Base-by-base conservation (phyloP, 345 rosid genomes). In the Isatis tinctoria region DNA sequence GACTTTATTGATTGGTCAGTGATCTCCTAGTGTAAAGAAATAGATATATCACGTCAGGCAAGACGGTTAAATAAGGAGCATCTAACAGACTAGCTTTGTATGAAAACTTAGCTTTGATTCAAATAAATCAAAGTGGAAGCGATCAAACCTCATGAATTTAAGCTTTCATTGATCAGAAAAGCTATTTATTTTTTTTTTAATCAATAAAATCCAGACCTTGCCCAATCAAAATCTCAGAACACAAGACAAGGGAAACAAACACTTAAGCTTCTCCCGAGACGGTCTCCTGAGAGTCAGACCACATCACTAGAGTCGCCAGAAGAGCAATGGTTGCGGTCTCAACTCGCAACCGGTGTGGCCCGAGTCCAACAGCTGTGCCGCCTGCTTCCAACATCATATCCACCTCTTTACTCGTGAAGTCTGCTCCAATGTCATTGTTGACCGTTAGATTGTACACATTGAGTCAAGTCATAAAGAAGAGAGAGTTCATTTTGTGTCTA, bases 251-350 rank as follows among this genome's bases (percentile, higher is more conserved):
- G 33, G 22, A 8, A 59, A 49, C 47, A 68, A 18, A 67, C 28
- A 60, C 49, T 54, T 11, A 44, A 53, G 41, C 69, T 22, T 22
- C 24, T 22, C 24, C 24, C 1, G 24, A 56, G 60, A 18, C 33
- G 57, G 17, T 37, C 62, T 84, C 79, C 73, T 76, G 86, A 65
- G 90, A 77, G 63, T 90, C 90, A 2, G 97, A 90, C 95, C 93
- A 94, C 81, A 90, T 72, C 87, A 88, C 91, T 60, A 91, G 78
- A 32, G 90, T 87, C 39, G 95, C 88, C 60, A 91, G 65, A 78
- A 91, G 89, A 60, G 93, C 90, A 63, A 90, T 74, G 63, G 96
- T 86, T 47, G 97, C 97, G 24, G 98, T 91, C 88, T 94, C 98
- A 61, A 91, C 96, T 64, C 96, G 87, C 58, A 91, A 78, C 12